Evolutionary conservation across 129 eudicot genomes (phyloP).

Genomic region (Centrapalus pauciflorus): DNA sequence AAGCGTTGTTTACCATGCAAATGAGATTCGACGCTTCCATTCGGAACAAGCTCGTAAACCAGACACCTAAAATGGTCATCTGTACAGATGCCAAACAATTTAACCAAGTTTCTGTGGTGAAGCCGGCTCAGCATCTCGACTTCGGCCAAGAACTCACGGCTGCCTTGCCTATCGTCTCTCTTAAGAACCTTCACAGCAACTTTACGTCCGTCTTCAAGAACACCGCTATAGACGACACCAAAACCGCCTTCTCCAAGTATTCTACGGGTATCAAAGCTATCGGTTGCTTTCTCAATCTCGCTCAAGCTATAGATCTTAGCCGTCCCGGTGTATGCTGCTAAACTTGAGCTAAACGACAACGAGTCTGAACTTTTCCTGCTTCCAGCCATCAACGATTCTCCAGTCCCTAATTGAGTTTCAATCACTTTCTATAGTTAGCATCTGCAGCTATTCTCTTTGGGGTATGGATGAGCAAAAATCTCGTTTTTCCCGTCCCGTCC

Average conservation of each 20-base stretch:
- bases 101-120: slow-evolving; percentile 95
- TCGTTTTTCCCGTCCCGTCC: too few species aligned
- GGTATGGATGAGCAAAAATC: too few species aligned
- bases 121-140: slow-evolving; percentile 96
- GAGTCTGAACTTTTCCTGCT: slow-evolving; percentile 64
- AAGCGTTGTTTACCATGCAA: slow-evolving; percentile 58
- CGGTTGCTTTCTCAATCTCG: slow-evolving; percentile 78
- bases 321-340: slow-evolving; percentile 61
- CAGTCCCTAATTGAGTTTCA: slow-evolving; percentile 43
- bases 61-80: slow-evolving; percentile 69
- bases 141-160: slow-evolving; percentile 93
- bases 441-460: not conserved
- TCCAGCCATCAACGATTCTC: slow-evolving; percentile 51
- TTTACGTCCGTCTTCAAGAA: slow-evolving; percentile 65
- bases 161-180: slow-evolving; percentile 76
- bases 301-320: slow-evolving; percentile 63
- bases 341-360: slow-evolving; percentile 66
- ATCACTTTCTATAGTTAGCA: not conserved
- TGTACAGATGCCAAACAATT: slow-evolving; percentile 80
- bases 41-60: slow-evolving; percentile 85
- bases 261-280: slow-evolving; percentile 49
- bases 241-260: slow-evolving; percentile 97
- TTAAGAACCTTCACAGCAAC: slow-evolving; percentile 93
- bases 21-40: slow-evolving; percentile 97
- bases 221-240: slow-evolving; percentile 81